Base-by-base conservation (phyloP, 140 eudicot genomes). In the Eryngium alpinum region DNA sequence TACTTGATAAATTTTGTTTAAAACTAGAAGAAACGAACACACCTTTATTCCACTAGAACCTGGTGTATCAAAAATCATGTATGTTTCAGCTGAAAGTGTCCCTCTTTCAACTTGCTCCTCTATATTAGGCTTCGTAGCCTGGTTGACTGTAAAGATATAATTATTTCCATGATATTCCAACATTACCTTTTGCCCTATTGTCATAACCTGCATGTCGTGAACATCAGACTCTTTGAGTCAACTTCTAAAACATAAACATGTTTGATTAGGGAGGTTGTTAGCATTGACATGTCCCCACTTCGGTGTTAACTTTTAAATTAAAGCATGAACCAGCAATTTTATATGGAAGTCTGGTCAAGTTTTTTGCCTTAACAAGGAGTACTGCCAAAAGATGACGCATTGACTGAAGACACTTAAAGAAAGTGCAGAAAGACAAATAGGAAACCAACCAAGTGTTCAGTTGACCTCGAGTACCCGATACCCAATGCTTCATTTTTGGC, bases 31-130 rank as follows among this genome's bases (percentile, higher is more conserved):
- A 13, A 59, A 14, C n/a, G 17, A 31, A 50, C 69, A 44, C 73
- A 86, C 98, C 98, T 93, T 93, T 79, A 96, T 91, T 84, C 98
- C 98, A 83, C 98, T 96, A 28, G 94, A 79, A 18, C 87, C 86
- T 62, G 94, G 49, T 75, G 99, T 95, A 90, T 91, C 97, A 89
- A 88, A 93, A 28, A 96, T 84, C 77, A 96, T 96, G 84, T 89
- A 96, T 49, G 99, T 92, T 78, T 93, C 99, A 79, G 83, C 75
- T 75, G 94, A 86, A 66, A 93, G 84, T 85, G 93, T 88, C 87
- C 99, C 99, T 84, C 99, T 90, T 80, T 91, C 98, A 76, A 86
- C 82, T 49, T 98, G 83, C 79, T 90, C 85, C 53, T 88, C 96
- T 82, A 86, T 90, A 31, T 93, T 97, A 87, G 87, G 94, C 6